Base-by-base conservation (phyloP, 495 filamentous ascomycete species). In the Ascodesmis nigricans region DNA sequence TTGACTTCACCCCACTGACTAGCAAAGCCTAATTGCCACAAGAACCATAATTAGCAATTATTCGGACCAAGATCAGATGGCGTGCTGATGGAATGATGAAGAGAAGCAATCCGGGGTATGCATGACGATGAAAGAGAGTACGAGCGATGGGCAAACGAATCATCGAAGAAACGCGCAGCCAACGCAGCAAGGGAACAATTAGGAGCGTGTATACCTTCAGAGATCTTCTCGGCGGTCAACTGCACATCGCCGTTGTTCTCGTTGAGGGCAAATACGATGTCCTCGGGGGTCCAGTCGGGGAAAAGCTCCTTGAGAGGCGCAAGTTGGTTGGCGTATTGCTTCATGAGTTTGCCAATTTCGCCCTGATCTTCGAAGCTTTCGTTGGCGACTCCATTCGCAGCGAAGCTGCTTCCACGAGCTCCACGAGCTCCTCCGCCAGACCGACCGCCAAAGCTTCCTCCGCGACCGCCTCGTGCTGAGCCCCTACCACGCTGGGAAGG, bases 1-100 rank as follows among this genome's bases (percentile, higher is more conserved):
- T 84, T 79, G 50, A 95, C 82, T 57, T 92, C 81, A 40, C 73
- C 78, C 77, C 90, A 99, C 63, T 84, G 81, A 41, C 81, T 71
- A 45, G 91, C 75, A 36, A 72, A 73, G 43, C 84, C 84, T 93
- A 49, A 19, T n/a, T n/a, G n/a, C n/a, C n/a, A n/a, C n/a, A n/a
- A n/a, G n/a, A n/a, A 29, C 31, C 22, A 30, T 35, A 26, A 33
- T n/a, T n/a, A n/a, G n/a, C n/a, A 8, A 8, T 31, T 16, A 8
- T 8, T 31, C 29, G 15, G 8, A 16, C 29, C 8, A 16, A 8
- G 15, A 31, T 16, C 8, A 14, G 16, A 16, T 9, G 8, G 29
- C 8, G 29, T 8, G 9, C n/a, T n/a, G n/a, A n/a, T n/a, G n/a
- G n/a, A n/a, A n/a, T n/a, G n/a, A n/a, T n/a, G n/a, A n/a, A n/a